A percentile compares a stretch with the other conserved stretches of the same genome.
Evolutionary conservation across 148 eudicot species (phyloP).

Genomic region (Vaccinium vitisidaea): DNA sequence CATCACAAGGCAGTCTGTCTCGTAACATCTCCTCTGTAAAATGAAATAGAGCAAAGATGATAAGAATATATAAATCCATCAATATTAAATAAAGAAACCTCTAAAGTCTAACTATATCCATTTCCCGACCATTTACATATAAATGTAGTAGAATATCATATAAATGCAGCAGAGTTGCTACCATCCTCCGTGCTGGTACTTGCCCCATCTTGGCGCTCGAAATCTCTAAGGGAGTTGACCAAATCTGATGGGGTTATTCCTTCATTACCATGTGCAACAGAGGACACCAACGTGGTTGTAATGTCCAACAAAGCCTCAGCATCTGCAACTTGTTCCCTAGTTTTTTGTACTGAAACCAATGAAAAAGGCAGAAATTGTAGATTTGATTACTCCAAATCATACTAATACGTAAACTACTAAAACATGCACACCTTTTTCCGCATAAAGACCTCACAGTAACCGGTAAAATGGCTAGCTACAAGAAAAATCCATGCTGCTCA

Average conservation of each 20-base stretch:
- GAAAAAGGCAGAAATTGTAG: not conserved
- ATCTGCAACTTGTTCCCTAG: slow-evolving; percentile 93
- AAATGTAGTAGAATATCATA: not conserved
- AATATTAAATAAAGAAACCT: not conserved
- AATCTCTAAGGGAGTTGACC: slow-evolving; percentile 52
- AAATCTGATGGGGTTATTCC: slow-evolving; percentile 73
- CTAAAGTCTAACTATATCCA: not conserved
- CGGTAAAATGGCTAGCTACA: not conserved
- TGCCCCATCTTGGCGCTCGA: slow-evolving; percentile 49
- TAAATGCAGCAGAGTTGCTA: slow-evolving; percentile 20
- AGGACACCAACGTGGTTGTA: slow-evolving; percentile 55
- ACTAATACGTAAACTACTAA: not conserved
- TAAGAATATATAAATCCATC: not conserved
- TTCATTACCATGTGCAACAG: slow-evolving; percentile 62
- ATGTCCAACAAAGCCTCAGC: slow-evolving; percentile 82
- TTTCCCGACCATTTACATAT: not conserved
- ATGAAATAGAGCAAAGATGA: slow-evolving; percentile 14
- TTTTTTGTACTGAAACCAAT: slow-evolving; percentile 59
- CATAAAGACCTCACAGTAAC: not conserved
- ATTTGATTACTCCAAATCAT: not conserved
- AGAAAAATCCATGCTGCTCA: not conserved
- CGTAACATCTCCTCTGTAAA: slow-evolving; percentile 55
- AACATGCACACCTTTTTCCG: not conserved
- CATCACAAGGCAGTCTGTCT: slow-evolving; percentile 35
- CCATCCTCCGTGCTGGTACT: slow-evolving; percentile 35